Conservation (phyloP, 805 yeast genomes). For the Maudiozyma bulderi region DNA sequence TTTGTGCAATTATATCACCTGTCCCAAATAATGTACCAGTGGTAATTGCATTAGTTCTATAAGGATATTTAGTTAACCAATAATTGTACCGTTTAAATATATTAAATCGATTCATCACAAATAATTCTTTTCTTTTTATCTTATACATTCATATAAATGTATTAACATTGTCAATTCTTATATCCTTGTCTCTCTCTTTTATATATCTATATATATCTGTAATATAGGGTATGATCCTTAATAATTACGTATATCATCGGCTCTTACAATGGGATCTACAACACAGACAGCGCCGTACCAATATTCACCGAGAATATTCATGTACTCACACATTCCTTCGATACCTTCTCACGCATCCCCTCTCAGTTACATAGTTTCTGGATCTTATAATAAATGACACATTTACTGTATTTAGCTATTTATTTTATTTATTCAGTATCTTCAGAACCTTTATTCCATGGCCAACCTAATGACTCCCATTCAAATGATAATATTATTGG, state of each 20-base stretch:
- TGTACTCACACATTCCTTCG: background rate
- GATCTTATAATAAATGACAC: background rate
- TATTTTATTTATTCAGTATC: background rate
- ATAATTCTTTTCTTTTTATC: background rate
- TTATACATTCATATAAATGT: background rate
- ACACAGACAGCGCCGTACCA: no score
- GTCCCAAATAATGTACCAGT: constrained; percentile 58
- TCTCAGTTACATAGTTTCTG: background rate
- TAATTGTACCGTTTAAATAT: constrained; percentile 14
- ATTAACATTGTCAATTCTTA: background rate
- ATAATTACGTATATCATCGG: no score
- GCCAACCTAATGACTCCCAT: background rate
- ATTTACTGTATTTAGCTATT: background rate
- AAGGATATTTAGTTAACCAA: constrained; percentile 36
- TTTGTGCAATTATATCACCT: constrained; percentile 71
- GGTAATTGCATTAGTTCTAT: constrained; percentile 42
- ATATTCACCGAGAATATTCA: no score
- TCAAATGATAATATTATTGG: constrained; percentile 49
- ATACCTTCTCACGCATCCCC: background rate
- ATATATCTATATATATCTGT: no score
- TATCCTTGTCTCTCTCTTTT: background rate
- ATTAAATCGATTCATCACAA: constrained; percentile 4
- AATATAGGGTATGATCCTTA: no score
- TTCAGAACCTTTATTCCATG: background rate
- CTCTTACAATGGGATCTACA: no score